Evolutionary conservation across 768 basidiomycete genomes (phyloP), one percentile per base, ranked within the genome.

Genomic region (Hemileccinum rubropunctum): DNA sequence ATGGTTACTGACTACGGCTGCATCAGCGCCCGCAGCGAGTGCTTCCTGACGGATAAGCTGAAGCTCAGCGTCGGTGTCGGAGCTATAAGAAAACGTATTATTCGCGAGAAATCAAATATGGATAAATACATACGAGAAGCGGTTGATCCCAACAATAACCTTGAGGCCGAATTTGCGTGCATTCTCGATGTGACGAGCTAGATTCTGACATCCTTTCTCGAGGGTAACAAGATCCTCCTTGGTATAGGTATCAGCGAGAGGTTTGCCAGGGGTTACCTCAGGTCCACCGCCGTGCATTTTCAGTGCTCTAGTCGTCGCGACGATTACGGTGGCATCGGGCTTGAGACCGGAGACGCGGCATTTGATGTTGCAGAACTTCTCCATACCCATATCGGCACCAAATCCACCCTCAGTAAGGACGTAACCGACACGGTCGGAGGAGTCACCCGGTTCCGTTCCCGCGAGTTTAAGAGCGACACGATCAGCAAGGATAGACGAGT

Each of bases 231-330:
- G 78, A 65, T 98, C 84, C 73, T 98, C 95, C 65, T 88, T 87
- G 52, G 90, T 91, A 70, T 99, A 99, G 37, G 91, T 93, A 41
- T 91, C 91, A 57, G 89, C 87, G 36, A 98, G 80, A 20, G 95
- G 81, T 69, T 97, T 98, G 44, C 95, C 95, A 23, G 95, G 95
- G 2, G 90, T 89, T 46, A 98, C 95, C 21, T 97, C 94, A 6
- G 95, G 95, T 51, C 90, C 97, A 52, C 95, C 95, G 37, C 95
- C 95, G 66, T 99, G 95, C 95, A 99, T 99, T 80, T 98, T 99
- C 53, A 99, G 75, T 18, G 95, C 95, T 57, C 95, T 88, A 26
- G 95, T 94, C 4, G 95, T 99, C 7, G 95, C 97, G 46, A 99
- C 95, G 60, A 99, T 89, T 58, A 99, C 83, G 33, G 88, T 88